A percentile compares a stretch with the other conserved stretches of the same genome.
Conservation (phyloP, 306 rosid genomes). For the peach (Prunus persica) region DNA sequence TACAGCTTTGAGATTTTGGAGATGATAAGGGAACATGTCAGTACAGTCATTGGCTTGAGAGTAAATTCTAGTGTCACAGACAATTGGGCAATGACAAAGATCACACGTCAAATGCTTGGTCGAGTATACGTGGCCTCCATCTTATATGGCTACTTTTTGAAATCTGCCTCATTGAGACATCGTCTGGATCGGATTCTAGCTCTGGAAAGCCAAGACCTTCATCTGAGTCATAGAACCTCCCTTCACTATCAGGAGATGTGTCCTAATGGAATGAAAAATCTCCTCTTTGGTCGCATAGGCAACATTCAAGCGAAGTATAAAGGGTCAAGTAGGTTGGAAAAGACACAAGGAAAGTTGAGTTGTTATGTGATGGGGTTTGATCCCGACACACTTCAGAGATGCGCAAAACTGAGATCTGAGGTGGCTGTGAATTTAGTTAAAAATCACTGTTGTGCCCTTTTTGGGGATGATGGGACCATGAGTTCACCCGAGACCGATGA, state of each 20-base stretch:
- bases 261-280: slow-evolving; percentile 41
- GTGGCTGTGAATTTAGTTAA: slow-evolving; percentile 71
- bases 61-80: slow-evolving; percentile 79
- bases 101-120: slow-evolving; percentile 48
- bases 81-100: slow-evolving; percentile 78
- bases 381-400: slow-evolving; percentile 67
- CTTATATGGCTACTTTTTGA: slow-evolving; percentile 87
- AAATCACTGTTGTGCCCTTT: slow-evolving; percentile 67
- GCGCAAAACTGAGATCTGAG: slow-evolving; percentile 75
- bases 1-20: slow-evolving; percentile 66
- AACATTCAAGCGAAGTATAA: slow-evolving; percentile 34
- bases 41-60: slow-evolving; percentile 69
- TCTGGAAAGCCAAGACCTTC: slow-evolving; percentile 45
- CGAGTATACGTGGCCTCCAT: slow-evolving; percentile 71
- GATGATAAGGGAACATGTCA: slow-evolving; percentile 79
- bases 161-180: slow-evolving; percentile 70
- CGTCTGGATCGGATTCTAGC: slow-evolving; percentile 54
- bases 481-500: slow-evolving; percentile 48
- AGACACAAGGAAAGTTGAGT: slow-evolving; percentile 47
- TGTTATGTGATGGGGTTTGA: slow-evolving; percentile 64
- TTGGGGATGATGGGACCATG: slow-evolving; percentile 43
- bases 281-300: slow-evolving; percentile 39
- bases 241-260: slow-evolving; percentile 39
- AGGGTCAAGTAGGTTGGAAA: slow-evolving; percentile 36
- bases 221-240: slow-evolving; percentile 35